phyloP scores from a whole-genome alignment of 345 rosid species.

The Citrus cavaleriei region DNA sequence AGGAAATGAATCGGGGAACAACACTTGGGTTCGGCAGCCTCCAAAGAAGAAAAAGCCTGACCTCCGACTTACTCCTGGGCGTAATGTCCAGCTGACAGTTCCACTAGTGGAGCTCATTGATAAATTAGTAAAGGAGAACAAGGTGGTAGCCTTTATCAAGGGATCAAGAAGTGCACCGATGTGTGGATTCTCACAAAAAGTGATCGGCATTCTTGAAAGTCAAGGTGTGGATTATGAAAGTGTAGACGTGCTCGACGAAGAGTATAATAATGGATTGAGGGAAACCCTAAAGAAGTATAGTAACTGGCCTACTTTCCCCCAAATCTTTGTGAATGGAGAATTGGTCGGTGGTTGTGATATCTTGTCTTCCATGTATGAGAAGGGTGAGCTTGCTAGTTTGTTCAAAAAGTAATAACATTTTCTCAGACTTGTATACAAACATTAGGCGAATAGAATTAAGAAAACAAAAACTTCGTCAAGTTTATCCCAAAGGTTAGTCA shows the following conservation, averaged over 20 bases:
- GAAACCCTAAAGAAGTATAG: conserved; percentile 83
- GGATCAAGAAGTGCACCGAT: conserved; percentile 87
- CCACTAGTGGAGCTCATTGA: conserved; percentile 68
- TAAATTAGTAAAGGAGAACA: conserved; percentile 76
- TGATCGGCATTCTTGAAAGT: conserved; percentile 71
- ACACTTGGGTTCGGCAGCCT: conserved; percentile 63
- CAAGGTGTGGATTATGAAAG: conserved; percentile 84
- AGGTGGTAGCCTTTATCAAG: conserved; percentile 87
- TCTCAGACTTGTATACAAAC: background rate
- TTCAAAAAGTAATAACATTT: conserved; percentile 28
- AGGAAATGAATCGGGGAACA: conserved; percentile 84
- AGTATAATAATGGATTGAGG: conserved; percentile 68
- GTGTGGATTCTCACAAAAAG: conserved; percentile 94
- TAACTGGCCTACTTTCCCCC: conserved; percentile 94
- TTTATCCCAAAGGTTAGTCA: no score
- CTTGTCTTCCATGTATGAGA: conserved; percentile 72
- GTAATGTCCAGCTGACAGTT: conserved; percentile 70
- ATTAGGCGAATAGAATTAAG: background rate
- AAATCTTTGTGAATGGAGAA: conserved; percentile 73
- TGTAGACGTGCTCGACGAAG: conserved; percentile 86
- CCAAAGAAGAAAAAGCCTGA: conserved; percentile 66
- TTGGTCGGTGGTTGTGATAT: conserved; percentile 88
- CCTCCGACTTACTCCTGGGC: conserved; percentile 88
- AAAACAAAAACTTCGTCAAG: no score
- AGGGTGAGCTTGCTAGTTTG: conserved; percentile 66